Evolutionary conservation across 768 basidiomycete genomes (phyloP).

Genomic region (Hirschioporus abietinus): DNA sequence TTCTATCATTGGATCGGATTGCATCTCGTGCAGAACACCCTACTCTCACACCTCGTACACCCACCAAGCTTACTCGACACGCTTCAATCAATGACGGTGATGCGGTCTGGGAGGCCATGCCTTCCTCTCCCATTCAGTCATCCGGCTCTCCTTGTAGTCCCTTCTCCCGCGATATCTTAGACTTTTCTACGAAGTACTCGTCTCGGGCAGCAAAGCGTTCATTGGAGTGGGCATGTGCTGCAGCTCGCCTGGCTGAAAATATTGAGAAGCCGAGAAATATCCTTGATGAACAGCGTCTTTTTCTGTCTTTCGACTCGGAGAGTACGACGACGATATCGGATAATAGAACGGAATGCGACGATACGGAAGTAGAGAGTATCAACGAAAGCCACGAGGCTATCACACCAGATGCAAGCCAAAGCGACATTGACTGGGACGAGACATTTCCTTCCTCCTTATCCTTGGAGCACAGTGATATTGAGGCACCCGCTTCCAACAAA

Average conservation of each 20-base stretch:
- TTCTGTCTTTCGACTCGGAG: conserved; percentile 10
- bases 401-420: conserved; percentile 43
- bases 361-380: conserved; percentile 37
- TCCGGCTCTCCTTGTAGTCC: conserved; percentile 11
- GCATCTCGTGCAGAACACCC: conserved; percentile 28
- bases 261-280: not conserved
- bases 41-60: conserved; percentile 18
- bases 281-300: not conserved
- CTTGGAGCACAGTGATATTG: conserved; percentile 24
- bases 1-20: conserved; percentile 28
- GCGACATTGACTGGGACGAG: conserved; percentile 42
- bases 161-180: conserved; percentile 22
- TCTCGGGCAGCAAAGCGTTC: not conserved
- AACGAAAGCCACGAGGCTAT: conserved; percentile 61
- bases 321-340: conserved; percentile 1
- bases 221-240: conserved; percentile 35
- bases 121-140: conserved; percentile 22
- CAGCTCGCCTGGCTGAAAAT: conserved; percentile 20
- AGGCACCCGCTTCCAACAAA: conserved; percentile 3
- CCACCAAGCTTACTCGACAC: conserved; percentile 14
- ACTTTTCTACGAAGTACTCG: conserved; percentile 19
- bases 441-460: conserved; percentile 15
- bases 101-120: conserved; percentile 26
- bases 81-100: conserved; percentile 16
- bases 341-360: conserved; percentile 11